Evolutionary conservation across 1,284 basidiomycete species (phyloP).

Genomic region (Peniophora sp.): DNA sequence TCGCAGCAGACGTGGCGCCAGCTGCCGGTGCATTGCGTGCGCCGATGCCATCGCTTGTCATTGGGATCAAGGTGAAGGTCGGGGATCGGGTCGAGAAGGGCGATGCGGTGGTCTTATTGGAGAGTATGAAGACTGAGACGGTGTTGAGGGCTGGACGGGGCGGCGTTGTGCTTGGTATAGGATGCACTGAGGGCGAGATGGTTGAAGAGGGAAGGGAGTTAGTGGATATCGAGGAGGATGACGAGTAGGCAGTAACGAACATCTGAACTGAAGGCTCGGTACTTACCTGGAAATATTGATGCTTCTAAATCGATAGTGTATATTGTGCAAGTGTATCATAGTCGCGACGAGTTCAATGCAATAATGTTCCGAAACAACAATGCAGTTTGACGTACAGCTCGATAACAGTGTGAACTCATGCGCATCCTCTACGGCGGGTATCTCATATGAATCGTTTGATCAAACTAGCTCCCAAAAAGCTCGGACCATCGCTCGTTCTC

Average conservation of each 20-base stretch:
- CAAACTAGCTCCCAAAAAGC: too few relatives aligned
- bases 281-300: too few relatives aligned
- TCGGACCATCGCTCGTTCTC: too few relatives aligned
- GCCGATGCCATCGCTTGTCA: slow-evolving; percentile 87
- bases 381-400: too few relatives aligned
- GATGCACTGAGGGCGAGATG: slow-evolving; percentile 79
- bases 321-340: too few relatives aligned
- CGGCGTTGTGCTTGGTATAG: slow-evolving; percentile 65
- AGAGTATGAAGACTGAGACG: slow-evolving; percentile 97
- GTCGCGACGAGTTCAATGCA: too few relatives aligned
- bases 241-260: neutral
- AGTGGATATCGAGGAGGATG: slow-evolving; percentile 48
- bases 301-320: too few relatives aligned
- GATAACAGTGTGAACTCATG: too few relatives aligned
- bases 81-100: slow-evolving; percentile 79
- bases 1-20: slow-evolving; percentile 47
- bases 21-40: slow-evolving; percentile 54
- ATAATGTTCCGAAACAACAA: too few relatives aligned
- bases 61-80: slow-evolving; percentile 72
- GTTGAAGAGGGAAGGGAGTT: slow-evolving; percentile 81
- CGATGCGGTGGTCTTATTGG: slow-evolving; percentile 76
- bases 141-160: slow-evolving; percentile 64
- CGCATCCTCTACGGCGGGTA: too few relatives aligned
- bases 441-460: too few relatives aligned
- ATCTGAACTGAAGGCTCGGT: too few relatives aligned